Base-by-base conservation (phyloP, 2,329 filamentous ascomycete genomes). In the Davidsoniella eucalypti region DNA sequence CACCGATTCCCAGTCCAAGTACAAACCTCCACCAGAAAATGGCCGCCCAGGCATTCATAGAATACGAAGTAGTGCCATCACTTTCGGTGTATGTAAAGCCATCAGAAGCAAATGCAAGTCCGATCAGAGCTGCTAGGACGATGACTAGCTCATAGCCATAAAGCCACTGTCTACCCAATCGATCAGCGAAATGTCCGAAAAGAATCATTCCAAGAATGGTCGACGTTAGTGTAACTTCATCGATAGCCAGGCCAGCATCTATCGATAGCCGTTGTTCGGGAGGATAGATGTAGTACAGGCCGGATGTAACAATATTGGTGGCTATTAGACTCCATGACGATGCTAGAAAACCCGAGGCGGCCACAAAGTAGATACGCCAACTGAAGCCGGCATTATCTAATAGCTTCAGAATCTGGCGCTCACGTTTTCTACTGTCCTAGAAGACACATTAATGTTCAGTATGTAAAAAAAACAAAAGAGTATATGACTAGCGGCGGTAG, bases 251-350 rank as follows among this genome's bases (percentile, higher is more conserved):
- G 9, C 52, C 51, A 9, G 52, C 38, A 46, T 56, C 45, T 14
- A 42, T 45, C 10, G 26, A 16, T 2, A 54, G 39, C 18, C 52
- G 45, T 23, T 50, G 37, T 12, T 25, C 29, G 4, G 52, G 50
- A 2, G 55, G 54, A 50, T 61, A 61, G 14, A 61, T 55, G 39
- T 56, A 62, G 16, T 53, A 54, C 14, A 61, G 48, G 7, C 58
- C 56, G 4, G 60, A 58, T 16, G 52, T 56, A 43, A 61, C 57
- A 39, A 61, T 55, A 42, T 60, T 61, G 5, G 55, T 60, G 14
- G 60, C 55, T 51, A 62, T 59, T 2, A 62, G 48, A 47, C 58
- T 59, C 51, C 58, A 62, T 12, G 59, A 60, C 1, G 59, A 58
- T 2, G 60, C 57, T 9, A 62, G 52, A 50, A 61, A 62, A 7